phyloP scores from a whole-genome alignment of 805 yeast species.

The Schizosaccharomyces japonicus region DNA sequence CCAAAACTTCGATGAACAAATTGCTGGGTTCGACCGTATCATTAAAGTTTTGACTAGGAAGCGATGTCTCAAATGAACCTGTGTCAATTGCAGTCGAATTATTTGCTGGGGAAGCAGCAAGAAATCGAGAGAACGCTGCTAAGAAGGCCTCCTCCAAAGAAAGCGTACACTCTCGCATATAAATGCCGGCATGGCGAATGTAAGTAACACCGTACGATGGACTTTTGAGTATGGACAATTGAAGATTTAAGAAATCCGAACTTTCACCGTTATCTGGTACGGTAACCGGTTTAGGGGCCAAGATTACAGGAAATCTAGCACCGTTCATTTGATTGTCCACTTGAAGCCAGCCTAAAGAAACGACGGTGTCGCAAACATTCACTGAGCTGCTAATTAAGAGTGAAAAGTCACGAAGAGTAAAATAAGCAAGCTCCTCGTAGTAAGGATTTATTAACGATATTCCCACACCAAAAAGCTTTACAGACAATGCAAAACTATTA shows the following conservation, averaged over 20 bases:
- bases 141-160: conserved; percentile 88
- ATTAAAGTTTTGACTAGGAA: background rate
- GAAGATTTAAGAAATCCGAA: conserved; percentile 70
- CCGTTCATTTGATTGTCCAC: conserved; percentile 80
- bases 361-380: conserved; percentile 46
- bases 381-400: conserved; percentile 50
- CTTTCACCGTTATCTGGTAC: conserved; percentile 52
- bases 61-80: background rate
- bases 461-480: conserved; percentile 60
- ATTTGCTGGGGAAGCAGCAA: background rate
- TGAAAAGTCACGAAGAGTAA: conserved; percentile 64
- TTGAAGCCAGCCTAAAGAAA: conserved; percentile 68
- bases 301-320: conserved; percentile 60
- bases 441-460: conserved; percentile 54
- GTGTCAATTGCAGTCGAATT: background rate
- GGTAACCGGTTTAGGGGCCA: conserved; percentile 79
- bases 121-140: conserved; percentile 31
- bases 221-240: conserved; percentile 65
- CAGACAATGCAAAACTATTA: conserved; percentile 28
- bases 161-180: conserved; percentile 73
- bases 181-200: conserved; percentile 70
- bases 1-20: conserved; percentile 75
- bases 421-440: conserved; percentile 55
- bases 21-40: conserved; percentile 14
- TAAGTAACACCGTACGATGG: conserved; percentile 72